Evolutionary conservation across 1,139 yeast genomes (phyloP).

Genomic region (Suhomyces taliae): DNA sequence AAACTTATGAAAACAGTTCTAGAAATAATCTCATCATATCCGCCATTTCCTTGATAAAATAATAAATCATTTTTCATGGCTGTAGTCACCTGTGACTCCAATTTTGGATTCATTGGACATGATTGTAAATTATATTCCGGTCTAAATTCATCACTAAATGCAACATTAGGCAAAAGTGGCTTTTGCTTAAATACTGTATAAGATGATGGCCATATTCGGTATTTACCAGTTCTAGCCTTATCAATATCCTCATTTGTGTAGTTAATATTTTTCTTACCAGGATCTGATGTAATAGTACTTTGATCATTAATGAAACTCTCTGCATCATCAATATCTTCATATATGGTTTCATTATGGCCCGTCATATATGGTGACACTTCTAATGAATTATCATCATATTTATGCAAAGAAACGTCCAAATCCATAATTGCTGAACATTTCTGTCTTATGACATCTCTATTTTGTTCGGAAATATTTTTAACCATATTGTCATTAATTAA

Average conservation of each 20-base stretch:
- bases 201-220: background rate
- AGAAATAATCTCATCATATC: slow-evolving; percentile 32
- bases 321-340: slow-evolving; percentile 11
- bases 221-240: background rate
- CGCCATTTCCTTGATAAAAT: slow-evolving; percentile 42
- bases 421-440: slow-evolving; percentile 35
- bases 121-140: slow-evolving; percentile 53
- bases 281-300: slow-evolving; percentile 9
- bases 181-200: slow-evolving; percentile 10
- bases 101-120: slow-evolving; percentile 49
- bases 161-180: slow-evolving; percentile 38
- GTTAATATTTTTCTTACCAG: background rate
- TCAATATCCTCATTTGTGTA: background rate
- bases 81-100: slow-evolving; percentile 50
- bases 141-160: slow-evolving; percentile 52
- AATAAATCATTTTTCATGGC: slow-evolving; percentile 59
- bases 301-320: slow-evolving; percentile 10
- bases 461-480: slow-evolving; percentile 24
- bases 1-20: slow-evolving; percentile 48
- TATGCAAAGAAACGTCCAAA: background rate
- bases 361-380: slow-evolving; percentile 6
- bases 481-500: slow-evolving; percentile 20
- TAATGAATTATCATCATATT: slow-evolving; percentile 4
- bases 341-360: background rate
- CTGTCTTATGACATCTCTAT: slow-evolving; percentile 22